Evolutionary conservation across 164 flowering plant genomes (phyloP).

Genomic region (Paratinospora sagittata): DNA sequence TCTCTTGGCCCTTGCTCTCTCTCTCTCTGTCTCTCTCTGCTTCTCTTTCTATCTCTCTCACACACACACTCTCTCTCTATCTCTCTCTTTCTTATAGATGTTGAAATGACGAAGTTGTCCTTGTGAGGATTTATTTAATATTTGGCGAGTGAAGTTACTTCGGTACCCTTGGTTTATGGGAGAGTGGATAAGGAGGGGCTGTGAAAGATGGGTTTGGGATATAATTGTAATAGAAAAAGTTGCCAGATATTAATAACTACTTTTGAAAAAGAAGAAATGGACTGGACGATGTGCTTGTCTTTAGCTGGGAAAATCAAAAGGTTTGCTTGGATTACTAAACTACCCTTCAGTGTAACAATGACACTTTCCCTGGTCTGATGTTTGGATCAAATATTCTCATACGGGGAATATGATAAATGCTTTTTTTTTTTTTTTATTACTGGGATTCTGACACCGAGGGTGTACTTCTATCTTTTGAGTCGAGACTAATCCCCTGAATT

Average conservation of each 20-base stretch:
- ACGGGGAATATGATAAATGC: too few species aligned
- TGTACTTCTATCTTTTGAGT: too few species aligned
- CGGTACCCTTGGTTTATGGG: neutral
- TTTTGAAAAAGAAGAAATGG: slow-evolving; percentile 1
- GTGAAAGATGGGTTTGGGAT: neutral
- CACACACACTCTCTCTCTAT: slow-evolving; percentile 4
- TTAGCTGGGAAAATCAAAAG: neutral
- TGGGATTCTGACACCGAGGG: too few species aligned
- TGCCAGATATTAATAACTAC: neutral
- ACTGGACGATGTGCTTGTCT: too few species aligned
- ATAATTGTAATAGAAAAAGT: neutral
- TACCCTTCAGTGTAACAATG: neutral
- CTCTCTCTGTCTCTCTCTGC: neutral
- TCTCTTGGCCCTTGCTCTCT: too few species aligned
- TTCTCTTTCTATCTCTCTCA: slow-evolving; percentile 4
- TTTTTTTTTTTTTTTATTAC: too few species aligned
- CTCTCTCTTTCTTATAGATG: slow-evolving; percentile 5
- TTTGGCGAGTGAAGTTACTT: neutral
- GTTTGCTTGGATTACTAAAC: neutral
- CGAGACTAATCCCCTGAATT: too few species aligned
- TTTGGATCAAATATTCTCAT: too few species aligned
- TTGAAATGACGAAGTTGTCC: slow-evolving; percentile 11
- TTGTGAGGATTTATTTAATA: neutral
- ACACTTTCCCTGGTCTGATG: neutral
- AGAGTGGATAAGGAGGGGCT: neutral